Evolutionary conservation across 2,329 filamentous ascomycete species (phyloP), one percentile per base, ranked within the genome.

Genomic region (Penicillium sumatraense): DNA sequence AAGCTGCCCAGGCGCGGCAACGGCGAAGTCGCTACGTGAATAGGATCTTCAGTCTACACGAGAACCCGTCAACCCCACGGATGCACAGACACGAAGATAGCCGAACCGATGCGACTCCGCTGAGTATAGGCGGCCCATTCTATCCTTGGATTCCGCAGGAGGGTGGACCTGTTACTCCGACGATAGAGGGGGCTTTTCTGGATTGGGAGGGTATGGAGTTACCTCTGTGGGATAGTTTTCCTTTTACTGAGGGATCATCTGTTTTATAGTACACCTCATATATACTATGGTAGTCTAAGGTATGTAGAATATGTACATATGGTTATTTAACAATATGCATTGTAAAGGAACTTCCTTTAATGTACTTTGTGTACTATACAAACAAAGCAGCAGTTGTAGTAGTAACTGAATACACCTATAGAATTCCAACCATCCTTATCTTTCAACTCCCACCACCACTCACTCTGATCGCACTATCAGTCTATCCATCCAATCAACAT

Each of bases 201-300:
- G 66, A 66, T 11, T 70, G 70, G 68, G 69, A 71, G 50, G 69
- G 70, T 1, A 69, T 73, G 68, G 67, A 73, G 45, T 51, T 73
- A 26, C 66, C 69, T 1, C 35, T 71, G 5, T 73, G 71, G 71
- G 71, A 73, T 56, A 71, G 69, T 55, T 73, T 73, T 31, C 71
- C 71, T 2, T 73, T 72, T 42, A 65, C 64, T 3, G 67, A 66
- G 16, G 60, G 55, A 8, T 58, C 60, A 5, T 51, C 52, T 21
- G 56, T 57, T 11, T 36, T 63, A n/a, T 64, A 40, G n/a, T n/a
- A n/a, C n/a, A n/a, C n/a, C n/a, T n/a, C n/a, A n/a, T n/a, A n/a
- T n/a, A n/a, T n/a, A n/a, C n/a, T n/a, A n/a, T n/a, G n/a, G n/a
- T n/a, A n/a, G n/a, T n/a, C n/a, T n/a, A n/a, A n/a, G n/a, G n/a